Percentiles rank a stretch among this genome's conserved stretches.
These are phyloP conservation scores for Teratosphaeriaceae sp. DNA, from an alignment of 2,329 filamentous ascomycete species.

Conservation along the genomic window DNA sequence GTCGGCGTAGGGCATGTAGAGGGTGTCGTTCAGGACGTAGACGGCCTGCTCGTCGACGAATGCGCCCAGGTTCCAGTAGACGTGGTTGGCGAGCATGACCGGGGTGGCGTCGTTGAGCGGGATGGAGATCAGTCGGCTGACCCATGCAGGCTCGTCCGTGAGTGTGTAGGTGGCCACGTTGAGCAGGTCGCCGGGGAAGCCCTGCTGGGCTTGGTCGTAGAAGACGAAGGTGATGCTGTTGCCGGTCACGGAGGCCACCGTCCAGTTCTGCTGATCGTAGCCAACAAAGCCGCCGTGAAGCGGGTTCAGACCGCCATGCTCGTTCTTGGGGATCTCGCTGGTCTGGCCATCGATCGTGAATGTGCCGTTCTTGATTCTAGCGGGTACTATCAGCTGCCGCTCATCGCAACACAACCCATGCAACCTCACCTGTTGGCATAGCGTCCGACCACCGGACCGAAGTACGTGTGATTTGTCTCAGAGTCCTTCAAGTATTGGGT, in stretches of 20 bases:
- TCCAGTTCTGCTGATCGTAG: constrained; percentile 67
- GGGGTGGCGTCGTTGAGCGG: constrained; percentile 69
- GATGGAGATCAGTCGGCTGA: constrained; percentile 65
- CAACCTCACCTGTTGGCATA: constrained; percentile 47
- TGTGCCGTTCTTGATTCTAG: constrained; percentile 51
- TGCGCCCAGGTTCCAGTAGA: constrained; percentile 79
- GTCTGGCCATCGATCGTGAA: constrained; percentile 43
- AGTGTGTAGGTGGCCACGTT: constrained; percentile 69
- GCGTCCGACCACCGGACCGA: constrained; percentile 52
- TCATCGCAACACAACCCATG: background rate
- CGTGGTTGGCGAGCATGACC: constrained; percentile 71
- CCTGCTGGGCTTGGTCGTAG: constrained; percentile 64
- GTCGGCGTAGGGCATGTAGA: constrained; percentile 60
- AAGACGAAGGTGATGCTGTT: constrained; percentile 69
- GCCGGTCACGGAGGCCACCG: constrained; percentile 60
- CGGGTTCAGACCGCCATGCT: constrained; percentile 45
- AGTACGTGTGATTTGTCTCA: constrained; percentile 50
- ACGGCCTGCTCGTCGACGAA: constrained; percentile 67
- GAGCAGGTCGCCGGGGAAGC: constrained; percentile 72
- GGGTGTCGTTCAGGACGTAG: constrained; percentile 61
- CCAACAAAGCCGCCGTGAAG: constrained; percentile 44
- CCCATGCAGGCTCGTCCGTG: constrained; percentile 56
- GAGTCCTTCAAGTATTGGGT: constrained; percentile 33
- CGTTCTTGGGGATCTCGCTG: constrained; percentile 46
- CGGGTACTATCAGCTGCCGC: constrained; percentile 15